These are phyloP conservation scores for Magnusiomyces ingens DNA, from an alignment of 1,139 yeast genomes.

Conservation along the genomic window DNA sequence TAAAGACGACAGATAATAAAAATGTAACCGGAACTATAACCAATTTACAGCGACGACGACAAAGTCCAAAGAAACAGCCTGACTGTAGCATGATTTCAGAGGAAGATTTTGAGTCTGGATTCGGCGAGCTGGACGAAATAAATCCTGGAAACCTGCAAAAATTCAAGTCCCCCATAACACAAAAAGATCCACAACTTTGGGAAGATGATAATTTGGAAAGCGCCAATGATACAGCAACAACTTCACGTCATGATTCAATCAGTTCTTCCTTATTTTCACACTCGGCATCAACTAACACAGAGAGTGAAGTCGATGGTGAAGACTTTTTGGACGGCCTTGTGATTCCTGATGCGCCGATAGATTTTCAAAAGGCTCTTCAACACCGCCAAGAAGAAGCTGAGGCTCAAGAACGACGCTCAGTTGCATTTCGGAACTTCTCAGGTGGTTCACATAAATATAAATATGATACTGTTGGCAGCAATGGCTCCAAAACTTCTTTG, in stretches of 20 bases:
- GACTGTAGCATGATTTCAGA: not conserved
- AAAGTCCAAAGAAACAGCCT: constrained; percentile 3
- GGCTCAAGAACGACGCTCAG: not conserved
- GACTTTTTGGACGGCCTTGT: constrained; percentile 15
- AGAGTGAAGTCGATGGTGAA: constrained; percentile 14
- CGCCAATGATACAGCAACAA: constrained; percentile 3
- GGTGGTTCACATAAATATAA: not conserved
- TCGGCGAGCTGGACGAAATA: constrained; percentile 3
- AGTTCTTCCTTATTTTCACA: constrained; percentile 13
- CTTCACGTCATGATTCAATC: constrained; percentile 1
- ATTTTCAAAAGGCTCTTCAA: constrained; percentile 9
- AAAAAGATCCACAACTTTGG: not conserved
- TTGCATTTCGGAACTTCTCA: not conserved
- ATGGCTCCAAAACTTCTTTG: constrained; percentile 5
- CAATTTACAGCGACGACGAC: constrained; percentile 3
- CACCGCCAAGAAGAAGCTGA: constrained; percentile 4
- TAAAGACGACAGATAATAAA: not conserved
- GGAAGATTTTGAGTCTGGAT: constrained; percentile 13
- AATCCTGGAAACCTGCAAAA: constrained; percentile 4
- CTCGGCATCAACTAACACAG: constrained; percentile 12
- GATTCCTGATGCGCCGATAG: constrained; percentile 10
- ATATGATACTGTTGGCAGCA: constrained; percentile 11
- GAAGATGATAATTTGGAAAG: constrained; percentile 1
- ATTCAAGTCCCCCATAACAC: not conserved
- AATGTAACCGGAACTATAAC: not conserved